A percentile compares a stretch with the other conserved stretches of the same genome.
Conservation (phyloP, 352 stramenopile species). For the Peronospora farinosa region DNA sequence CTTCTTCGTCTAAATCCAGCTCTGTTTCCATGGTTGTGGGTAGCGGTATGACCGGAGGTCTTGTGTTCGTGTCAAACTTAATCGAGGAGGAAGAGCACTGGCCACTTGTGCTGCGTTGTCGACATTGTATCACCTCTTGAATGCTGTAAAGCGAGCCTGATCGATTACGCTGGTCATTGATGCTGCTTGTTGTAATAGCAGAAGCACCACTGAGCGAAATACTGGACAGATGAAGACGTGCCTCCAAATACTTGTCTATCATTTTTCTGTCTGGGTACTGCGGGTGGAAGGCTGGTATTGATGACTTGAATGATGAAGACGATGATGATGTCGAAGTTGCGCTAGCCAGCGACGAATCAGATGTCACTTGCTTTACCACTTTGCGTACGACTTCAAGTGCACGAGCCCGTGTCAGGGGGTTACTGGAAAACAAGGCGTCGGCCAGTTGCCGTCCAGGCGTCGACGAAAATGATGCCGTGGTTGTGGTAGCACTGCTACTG, state of each 20-base stretch:
- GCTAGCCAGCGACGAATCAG: constrained; percentile 16
- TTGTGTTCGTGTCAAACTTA: background rate
- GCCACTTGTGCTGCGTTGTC: constrained; percentile 17
- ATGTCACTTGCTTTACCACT: constrained; percentile 42
- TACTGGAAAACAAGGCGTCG: constrained; percentile 53
- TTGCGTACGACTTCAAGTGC: constrained; percentile 47
- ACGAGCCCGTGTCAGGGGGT: constrained; percentile 40
- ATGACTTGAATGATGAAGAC: constrained; percentile 13
- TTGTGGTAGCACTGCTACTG: constrained; percentile 25
- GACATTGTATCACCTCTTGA: constrained; percentile 13
- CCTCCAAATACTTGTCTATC: constrained; percentile 55
- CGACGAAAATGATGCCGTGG: constrained; percentile 25
- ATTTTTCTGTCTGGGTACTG: constrained; percentile 32
- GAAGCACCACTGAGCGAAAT: constrained; percentile 18
- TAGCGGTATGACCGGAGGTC: constrained; percentile 7
- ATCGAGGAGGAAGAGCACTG: constrained; percentile 15
- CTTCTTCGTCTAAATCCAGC: constrained; percentile 25
- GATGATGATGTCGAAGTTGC: constrained; percentile 14
- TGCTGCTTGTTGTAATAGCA: constrained; percentile 3
- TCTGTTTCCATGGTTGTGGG: constrained; percentile 22
- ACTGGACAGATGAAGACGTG: constrained; percentile 28
- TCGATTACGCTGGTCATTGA: background rate
- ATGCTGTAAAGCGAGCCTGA: constrained; percentile 14
- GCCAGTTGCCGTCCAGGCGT: constrained; percentile 44
- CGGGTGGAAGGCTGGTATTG: constrained; percentile 15